Conservation (phyloP, 805 yeast species). For the Cyberlindnera americana region DNA sequence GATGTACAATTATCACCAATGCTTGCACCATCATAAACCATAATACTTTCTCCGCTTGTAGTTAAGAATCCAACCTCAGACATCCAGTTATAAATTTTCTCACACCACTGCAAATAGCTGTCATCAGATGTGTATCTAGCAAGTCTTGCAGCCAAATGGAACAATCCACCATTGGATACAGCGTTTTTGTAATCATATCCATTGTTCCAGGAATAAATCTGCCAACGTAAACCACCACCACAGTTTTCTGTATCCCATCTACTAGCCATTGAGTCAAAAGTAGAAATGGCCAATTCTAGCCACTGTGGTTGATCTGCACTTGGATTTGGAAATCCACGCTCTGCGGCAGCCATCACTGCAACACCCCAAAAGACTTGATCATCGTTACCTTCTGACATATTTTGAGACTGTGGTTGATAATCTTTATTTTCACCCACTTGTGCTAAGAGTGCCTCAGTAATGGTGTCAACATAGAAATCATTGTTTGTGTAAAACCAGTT, state of each 20-base stretch:
- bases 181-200: constrained; percentile 94
- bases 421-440: constrained; percentile 75
- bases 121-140: constrained; percentile 78
- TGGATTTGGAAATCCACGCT: constrained; percentile 77
- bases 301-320: constrained; percentile 61
- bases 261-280: constrained; percentile 82
- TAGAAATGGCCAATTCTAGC: constrained; percentile 83
- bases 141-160: constrained; percentile 82
- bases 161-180: constrained; percentile 85
- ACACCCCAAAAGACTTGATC: constrained; percentile 98
- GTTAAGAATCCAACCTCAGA: constrained; percentile 38
- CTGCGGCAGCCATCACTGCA: constrained; percentile 89
- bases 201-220: constrained; percentile 88
- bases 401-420: constrained; percentile 84
- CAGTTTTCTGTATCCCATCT: constrained; percentile 89
- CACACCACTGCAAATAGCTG: constrained; percentile 72
- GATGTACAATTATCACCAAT: constrained; percentile 44
- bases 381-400: constrained; percentile 94
- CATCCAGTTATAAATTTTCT: constrained; percentile 80
- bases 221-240: constrained; percentile 94
- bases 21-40: constrained; percentile 57
- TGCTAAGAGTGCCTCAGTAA: constrained; percentile 60
- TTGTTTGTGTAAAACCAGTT: constrained; percentile 70
- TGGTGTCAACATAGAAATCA: constrained; percentile 55
- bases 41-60: constrained; percentile 30